Evolutionary conservation across 352 stramenopile species (phyloP).

Genomic region (Globisporangium yorkense): DNA sequence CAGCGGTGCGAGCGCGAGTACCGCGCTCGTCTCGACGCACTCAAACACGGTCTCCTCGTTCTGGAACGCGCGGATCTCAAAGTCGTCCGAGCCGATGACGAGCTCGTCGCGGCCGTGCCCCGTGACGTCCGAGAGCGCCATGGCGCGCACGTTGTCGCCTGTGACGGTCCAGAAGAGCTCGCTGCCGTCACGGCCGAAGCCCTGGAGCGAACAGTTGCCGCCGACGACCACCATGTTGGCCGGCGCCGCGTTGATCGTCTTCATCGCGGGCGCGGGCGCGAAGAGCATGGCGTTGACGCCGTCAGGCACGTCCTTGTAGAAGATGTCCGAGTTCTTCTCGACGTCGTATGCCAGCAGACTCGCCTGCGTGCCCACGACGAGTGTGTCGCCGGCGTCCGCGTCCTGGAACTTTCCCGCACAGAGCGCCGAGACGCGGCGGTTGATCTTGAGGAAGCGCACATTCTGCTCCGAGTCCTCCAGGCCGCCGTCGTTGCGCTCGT

Average conservation of each 20-base stretch:
- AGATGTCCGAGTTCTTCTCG: constrained; percentile 92
- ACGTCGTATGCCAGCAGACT: constrained; percentile 91
- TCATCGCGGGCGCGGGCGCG: constrained; percentile 35
- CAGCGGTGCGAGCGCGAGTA: constrained; percentile 72
- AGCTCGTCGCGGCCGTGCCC: constrained; percentile 69
- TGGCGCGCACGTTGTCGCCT: constrained; percentile 85
- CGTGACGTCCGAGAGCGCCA: constrained; percentile 72
- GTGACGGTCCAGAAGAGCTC: constrained; percentile 92
- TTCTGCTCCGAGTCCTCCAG: constrained; percentile 40
- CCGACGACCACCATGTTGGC: constrained; percentile 85
- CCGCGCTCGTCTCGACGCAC: constrained; percentile 78
- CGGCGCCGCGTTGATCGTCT: constrained; percentile 19
- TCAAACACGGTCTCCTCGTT: constrained; percentile 87
- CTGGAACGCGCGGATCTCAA: constrained; percentile 87
- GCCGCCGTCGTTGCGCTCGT: constrained; percentile 53
- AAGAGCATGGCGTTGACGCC: constrained; percentile 84
- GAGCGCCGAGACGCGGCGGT: constrained; percentile 82
- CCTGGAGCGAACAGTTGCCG: constrained; percentile 91
- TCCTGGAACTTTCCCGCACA: constrained; percentile 62
- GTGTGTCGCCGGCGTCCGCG: constrained; percentile 56
- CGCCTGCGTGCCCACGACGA: constrained; percentile 86
- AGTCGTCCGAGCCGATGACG: constrained; percentile 89
- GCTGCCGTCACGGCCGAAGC: constrained; percentile 71
- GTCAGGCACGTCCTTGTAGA: constrained; percentile 89
- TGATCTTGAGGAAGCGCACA: constrained; percentile 90